These are phyloP conservation scores for Paracoccidioides lutzii DNA, from an alignment of 2,329 filamentous ascomycete genomes.

Conservation along the genomic window DNA sequence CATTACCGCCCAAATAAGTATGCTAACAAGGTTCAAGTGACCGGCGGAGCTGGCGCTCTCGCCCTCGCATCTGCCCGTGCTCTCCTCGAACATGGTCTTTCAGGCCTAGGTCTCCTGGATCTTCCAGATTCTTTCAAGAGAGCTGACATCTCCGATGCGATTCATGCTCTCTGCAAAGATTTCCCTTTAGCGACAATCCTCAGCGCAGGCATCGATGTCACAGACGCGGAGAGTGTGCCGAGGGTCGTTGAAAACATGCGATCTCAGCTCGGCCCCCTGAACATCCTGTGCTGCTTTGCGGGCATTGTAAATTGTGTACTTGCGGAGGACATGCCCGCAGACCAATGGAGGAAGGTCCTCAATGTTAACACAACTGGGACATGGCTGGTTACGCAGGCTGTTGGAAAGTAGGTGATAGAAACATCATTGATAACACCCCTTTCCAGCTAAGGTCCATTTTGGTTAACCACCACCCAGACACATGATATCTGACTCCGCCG, in stretches of 20 bases:
- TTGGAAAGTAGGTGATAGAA: constrained; percentile 29
- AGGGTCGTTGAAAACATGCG: constrained; percentile 11
- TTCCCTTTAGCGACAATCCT: constrained; percentile 44
- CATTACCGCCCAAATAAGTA: background rate
- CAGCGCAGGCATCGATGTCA: constrained; percentile 46
- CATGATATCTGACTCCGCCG: constrained; percentile 40
- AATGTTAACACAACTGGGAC: constrained; percentile 61
- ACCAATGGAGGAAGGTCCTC: constrained; percentile 50
- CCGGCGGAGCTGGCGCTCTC: constrained; percentile 53
- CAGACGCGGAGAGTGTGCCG: constrained; percentile 31
- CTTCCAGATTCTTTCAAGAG: constrained; percentile 32
- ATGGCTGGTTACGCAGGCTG: constrained; percentile 58
- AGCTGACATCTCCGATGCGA: constrained; percentile 26
- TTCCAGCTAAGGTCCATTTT: background rate
- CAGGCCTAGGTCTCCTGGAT: constrained; percentile 49
- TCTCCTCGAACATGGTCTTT: constrained; percentile 55
- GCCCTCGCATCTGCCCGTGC: constrained; percentile 47
- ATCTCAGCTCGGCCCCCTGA: constrained; percentile 36
- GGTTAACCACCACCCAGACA: constrained; percentile 19
- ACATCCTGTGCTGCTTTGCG: constrained; percentile 51
- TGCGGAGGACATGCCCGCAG: constrained; percentile 45
- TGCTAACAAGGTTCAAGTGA: constrained; percentile 32
- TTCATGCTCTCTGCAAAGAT: constrained; percentile 36
- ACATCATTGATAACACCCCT: constrained; percentile 6
- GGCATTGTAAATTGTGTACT: constrained; percentile 53